phyloP scores from a whole-genome alignment of 2,329 filamentous ascomycete species.

The Aspergillus piperis region DNA sequence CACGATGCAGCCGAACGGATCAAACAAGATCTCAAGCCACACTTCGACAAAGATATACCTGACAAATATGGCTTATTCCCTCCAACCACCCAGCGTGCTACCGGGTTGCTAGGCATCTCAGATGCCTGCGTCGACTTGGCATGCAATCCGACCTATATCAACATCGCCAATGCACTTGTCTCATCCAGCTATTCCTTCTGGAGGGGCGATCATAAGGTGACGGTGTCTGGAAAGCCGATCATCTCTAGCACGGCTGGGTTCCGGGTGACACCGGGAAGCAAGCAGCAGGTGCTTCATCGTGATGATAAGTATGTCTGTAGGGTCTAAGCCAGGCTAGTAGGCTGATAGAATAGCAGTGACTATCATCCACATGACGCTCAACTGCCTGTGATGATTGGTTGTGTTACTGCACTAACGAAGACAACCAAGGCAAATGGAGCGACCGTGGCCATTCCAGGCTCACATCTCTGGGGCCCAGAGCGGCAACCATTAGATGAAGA shows the following conservation, averaged over 20 bases:
- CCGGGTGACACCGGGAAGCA: conserved; percentile 38
- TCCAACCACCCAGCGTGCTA: conserved; percentile 42
- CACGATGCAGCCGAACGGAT: conserved; percentile 37
- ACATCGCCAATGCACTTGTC: conserved; percentile 37
- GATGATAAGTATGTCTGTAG: conserved; percentile 34
- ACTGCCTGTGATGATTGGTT: conserved; percentile 43
- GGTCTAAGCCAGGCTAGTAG: neutral
- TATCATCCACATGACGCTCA: conserved; percentile 35
- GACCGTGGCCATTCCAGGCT: conserved; percentile 45
- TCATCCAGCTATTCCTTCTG: conserved; percentile 42
- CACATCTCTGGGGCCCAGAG: conserved; percentile 45
- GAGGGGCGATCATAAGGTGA: conserved; percentile 35
- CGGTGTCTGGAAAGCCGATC: conserved; percentile 39
- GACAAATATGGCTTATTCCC: conserved; percentile 47
- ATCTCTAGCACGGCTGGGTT: conserved; percentile 42
- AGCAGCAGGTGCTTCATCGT: conserved; percentile 43
- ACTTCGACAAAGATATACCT: conserved; percentile 39
- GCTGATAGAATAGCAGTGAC: conserved; percentile 12
- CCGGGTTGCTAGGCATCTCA: conserved; percentile 42
- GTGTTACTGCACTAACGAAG: conserved; percentile 43
- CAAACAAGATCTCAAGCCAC: conserved; percentile 40
- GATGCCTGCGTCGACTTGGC: conserved; percentile 43
- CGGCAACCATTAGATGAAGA: conserved; percentile 41
- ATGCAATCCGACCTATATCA: conserved; percentile 38
- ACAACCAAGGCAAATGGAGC: conserved; percentile 47